Evolutionary conservation across 768 basidiomycete species (phyloP).

Genomic region (Psilocybe azurescens): DNA sequence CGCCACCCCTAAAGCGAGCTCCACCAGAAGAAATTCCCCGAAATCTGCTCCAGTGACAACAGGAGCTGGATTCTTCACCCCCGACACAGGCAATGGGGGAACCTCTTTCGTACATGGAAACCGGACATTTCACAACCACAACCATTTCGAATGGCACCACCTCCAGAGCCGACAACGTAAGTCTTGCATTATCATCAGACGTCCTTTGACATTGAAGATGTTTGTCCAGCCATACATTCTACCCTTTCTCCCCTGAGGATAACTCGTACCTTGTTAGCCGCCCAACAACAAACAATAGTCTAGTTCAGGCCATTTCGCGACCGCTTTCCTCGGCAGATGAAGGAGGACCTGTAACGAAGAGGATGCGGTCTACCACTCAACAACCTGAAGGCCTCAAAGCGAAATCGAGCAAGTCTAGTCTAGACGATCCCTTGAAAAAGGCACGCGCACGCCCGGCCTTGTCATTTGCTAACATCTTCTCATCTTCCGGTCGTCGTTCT

Average conservation of each 20-base stretch:
- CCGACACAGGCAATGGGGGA: slow-evolving; percentile 61
- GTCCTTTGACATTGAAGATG: slow-evolving; percentile 22
- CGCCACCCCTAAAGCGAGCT: slow-evolving; percentile 56
- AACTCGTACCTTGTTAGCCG: slow-evolving; percentile 60
- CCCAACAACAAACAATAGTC: slow-evolving; percentile 40
- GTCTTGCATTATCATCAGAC: slow-evolving; percentile 23
- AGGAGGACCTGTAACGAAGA: slow-evolving; percentile 78
- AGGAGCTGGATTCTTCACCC: slow-evolving; percentile 79
- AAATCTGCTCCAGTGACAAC: slow-evolving; percentile 59
- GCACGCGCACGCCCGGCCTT: slow-evolving; percentile 90
- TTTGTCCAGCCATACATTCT: slow-evolving; percentile 54
- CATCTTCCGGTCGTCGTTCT: slow-evolving; percentile 81
- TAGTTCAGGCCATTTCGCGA: slow-evolving; percentile 58
- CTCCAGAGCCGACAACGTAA: slow-evolving; percentile 66
- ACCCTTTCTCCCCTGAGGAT: slow-evolving; percentile 53
- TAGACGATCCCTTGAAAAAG: slow-evolving; percentile 84
- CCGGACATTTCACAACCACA: slow-evolving; percentile 54
- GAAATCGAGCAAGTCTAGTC: slow-evolving; percentile 63
- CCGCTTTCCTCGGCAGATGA: slow-evolving; percentile 87
- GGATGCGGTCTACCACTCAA: slow-evolving; percentile 66
- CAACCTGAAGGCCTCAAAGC: slow-evolving; percentile 57
- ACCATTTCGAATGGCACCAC: slow-evolving; percentile 62
- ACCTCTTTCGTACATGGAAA: slow-evolving; percentile 64
- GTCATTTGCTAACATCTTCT: slow-evolving; percentile 88
- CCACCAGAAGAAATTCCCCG: slow-evolving; percentile 56